Conservation (phyloP, 2,329 filamentous ascomycete genomes). For the Fusarium sacchari region DNA sequence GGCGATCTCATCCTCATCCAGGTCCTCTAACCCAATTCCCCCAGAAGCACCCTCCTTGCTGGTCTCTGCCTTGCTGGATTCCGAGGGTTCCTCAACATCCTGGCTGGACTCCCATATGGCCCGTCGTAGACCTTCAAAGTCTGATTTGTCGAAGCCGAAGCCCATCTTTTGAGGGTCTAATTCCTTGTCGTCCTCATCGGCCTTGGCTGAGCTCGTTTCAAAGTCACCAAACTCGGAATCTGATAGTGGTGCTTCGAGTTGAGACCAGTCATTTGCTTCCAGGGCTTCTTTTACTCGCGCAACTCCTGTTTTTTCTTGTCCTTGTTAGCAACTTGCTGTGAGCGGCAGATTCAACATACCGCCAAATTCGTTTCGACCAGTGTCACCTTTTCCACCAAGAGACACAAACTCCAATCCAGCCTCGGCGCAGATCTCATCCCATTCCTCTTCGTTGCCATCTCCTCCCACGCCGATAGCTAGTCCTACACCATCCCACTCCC, state of each 20-base stretch:
- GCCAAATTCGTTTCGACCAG: conserved; percentile 66
- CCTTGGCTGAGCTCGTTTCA: conserved; percentile 49
- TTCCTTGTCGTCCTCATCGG: conserved; percentile 46
- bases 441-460: conserved; percentile 61
- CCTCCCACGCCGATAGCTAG: conserved; percentile 67
- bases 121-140: conserved; percentile 62
- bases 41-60: conserved; percentile 18
- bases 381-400: conserved; percentile 52
- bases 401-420: conserved; percentile 72
- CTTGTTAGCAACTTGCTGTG: conserved; percentile 27
- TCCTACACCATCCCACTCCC: conserved; percentile 72
- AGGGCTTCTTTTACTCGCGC: conserved; percentile 69
- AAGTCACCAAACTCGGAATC: conserved; percentile 47
- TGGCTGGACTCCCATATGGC: conserved; percentile 61
- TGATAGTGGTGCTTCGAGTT: conserved; percentile 39
- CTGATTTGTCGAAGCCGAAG: conserved; percentile 62
- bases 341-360: conserved; percentile 52
- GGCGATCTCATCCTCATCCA: conserved; percentile 64
- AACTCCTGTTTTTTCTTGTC: conserved; percentile 67
- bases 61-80: conserved; percentile 14
- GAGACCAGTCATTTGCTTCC: conserved; percentile 73
- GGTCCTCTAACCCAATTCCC: conserved; percentile 50
- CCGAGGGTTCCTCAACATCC: conserved; percentile 21
- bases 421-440: conserved; percentile 69
- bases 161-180: conserved; percentile 60